Evolutionary conservation across 441 rosid genomes (phyloP).

Genomic region (Pelargonium myrrhifolium): DNA sequence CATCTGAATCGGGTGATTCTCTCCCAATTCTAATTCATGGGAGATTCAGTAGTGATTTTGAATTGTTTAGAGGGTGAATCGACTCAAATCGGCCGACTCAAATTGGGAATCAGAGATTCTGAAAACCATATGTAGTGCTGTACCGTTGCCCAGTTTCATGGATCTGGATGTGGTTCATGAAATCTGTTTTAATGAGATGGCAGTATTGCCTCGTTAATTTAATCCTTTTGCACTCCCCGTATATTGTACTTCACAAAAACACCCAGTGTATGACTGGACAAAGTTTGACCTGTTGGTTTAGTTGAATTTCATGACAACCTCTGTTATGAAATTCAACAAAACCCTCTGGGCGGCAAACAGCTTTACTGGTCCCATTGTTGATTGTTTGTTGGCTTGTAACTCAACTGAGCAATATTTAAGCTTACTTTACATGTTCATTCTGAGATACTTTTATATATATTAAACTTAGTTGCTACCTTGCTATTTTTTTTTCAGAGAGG

Average conservation of each 20-base stretch:
- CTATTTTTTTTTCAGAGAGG: slow-evolving; percentile 54
- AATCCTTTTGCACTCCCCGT: background rate
- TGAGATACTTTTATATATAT: background rate
- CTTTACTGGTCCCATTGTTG: background rate
- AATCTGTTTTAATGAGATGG: background rate
- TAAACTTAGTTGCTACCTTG: slow-evolving; percentile 14
- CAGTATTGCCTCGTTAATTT: background rate
- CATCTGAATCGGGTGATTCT: too few relatives aligned
- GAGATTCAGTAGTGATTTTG: too few relatives aligned
- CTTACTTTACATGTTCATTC: background rate
- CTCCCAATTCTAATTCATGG: too few relatives aligned
- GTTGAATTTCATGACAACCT: too few relatives aligned
- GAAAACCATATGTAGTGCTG: background rate
- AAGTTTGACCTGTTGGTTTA: too few relatives aligned
- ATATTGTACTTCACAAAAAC: background rate
- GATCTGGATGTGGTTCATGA: background rate
- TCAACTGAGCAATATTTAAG: background rate
- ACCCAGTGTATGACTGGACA: too few relatives aligned
- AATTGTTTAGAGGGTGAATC: too few relatives aligned
- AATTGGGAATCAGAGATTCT: too few relatives aligned
- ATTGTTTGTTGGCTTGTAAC: too few relatives aligned
- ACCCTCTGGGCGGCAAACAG: too few relatives aligned
- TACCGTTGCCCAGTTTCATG: background rate
- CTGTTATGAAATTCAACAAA: too few relatives aligned
- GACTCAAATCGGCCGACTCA: too few relatives aligned